phyloP scores from a whole-genome alignment of 345 rosid species.

The Citrus trifoliata region DNA sequence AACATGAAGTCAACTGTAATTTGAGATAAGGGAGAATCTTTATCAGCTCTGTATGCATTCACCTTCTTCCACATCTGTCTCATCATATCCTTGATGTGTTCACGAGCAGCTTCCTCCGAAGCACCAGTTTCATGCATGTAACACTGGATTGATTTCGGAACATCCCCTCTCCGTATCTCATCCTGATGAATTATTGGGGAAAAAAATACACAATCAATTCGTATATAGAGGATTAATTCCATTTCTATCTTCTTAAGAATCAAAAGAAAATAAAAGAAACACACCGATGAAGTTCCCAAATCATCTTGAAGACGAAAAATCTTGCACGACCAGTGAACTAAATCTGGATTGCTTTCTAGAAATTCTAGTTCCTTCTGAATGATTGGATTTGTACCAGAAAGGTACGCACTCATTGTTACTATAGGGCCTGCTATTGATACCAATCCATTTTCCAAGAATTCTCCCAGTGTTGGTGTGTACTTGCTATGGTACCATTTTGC shows the following conservation, averaged over 20 bases:
- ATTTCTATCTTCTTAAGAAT: too few species aligned
- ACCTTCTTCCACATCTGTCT: slow-evolving; percentile 25
- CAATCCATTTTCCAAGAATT: slow-evolving; percentile 10
- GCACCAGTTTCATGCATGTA: slow-evolving; percentile 33
- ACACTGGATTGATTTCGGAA: slow-evolving; percentile 35
- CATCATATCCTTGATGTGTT: slow-evolving; percentile 14
- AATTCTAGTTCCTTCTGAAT: background rate
- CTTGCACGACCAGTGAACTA: background rate
- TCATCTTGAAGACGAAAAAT: slow-evolving; percentile 22
- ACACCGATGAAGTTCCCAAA: slow-evolving; percentile 23
- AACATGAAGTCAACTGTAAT: background rate
- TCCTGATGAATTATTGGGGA: background rate
- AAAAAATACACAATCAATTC: background rate
- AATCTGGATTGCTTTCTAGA: background rate
- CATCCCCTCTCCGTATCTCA: slow-evolving; percentile 33
- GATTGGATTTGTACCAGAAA: background rate
- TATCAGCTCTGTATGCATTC: background rate
- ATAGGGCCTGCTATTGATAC: slow-evolving; percentile 1
- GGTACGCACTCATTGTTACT: background rate
- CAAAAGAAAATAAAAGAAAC: background rate
- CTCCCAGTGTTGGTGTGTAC: background rate
- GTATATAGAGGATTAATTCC: too few species aligned
- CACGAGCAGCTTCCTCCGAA: slow-evolving; percentile 26
- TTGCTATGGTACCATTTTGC: slow-evolving; percentile 19
- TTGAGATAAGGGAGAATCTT: background rate